Conservation (phyloP, 148 eudicot genomes). For the Chenopodium berlandieri region DNA sequence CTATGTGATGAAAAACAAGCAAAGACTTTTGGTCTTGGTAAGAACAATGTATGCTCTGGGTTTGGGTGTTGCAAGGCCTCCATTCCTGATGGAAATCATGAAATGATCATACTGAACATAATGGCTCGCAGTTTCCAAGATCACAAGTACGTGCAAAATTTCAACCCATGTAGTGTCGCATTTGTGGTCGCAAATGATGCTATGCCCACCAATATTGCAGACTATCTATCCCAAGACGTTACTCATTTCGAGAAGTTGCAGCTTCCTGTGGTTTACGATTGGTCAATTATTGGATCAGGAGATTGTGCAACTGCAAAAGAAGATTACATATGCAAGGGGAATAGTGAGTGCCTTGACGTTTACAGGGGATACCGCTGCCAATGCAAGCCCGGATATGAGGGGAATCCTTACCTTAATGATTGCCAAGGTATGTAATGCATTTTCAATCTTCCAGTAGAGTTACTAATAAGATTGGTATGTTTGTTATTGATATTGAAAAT, state of each 20-base stretch:
- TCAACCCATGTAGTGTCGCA: slow-evolving; percentile 9
- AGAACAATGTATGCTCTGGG: neutral
- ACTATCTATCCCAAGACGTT: neutral
- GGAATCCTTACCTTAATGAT: slow-evolving; percentile 43
- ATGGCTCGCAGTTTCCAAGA: neutral
- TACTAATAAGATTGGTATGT: neutral
- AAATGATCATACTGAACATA: neutral
- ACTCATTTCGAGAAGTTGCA: neutral
- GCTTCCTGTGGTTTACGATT: slow-evolving; percentile 27
- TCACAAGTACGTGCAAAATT: neutral
- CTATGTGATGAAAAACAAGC: slow-evolving; percentile 9
- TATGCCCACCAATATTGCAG: slow-evolving; percentile 1
- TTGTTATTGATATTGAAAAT: neutral
- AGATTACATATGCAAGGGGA: slow-evolving; percentile 20
- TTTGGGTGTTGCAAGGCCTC: slow-evolving; percentile 22
- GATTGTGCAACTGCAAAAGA: slow-evolving; percentile 8
- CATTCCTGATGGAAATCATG: slow-evolving; percentile 5
- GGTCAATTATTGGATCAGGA: slow-evolving; percentile 12
- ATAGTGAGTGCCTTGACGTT: slow-evolving; percentile 33
- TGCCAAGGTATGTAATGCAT: slow-evolving; percentile 32
- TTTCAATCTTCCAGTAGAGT: too few relatives aligned
- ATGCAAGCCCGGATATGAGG: slow-evolving; percentile 42
- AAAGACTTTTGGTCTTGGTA: neutral
- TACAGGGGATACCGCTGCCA: slow-evolving; percentile 40
- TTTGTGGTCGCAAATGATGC: slow-evolving; percentile 14